These are phyloP conservation scores for Lachnellula hyalina DNA, from an alignment of 2,329 filamentous ascomycete genomes.

Conservation along the genomic window DNA sequence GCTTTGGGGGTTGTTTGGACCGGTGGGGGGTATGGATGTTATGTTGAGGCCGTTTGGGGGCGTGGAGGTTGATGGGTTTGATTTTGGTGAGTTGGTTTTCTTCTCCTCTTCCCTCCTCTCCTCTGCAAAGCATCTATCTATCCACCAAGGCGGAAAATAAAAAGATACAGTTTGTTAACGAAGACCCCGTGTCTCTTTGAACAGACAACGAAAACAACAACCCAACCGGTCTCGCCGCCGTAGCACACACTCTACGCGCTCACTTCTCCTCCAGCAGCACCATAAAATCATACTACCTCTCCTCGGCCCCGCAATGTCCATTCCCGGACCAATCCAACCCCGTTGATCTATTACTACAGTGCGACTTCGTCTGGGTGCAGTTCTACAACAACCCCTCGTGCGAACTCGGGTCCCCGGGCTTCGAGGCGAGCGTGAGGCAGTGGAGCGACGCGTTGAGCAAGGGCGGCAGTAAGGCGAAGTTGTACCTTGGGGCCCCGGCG, in stretches of 20 bases:
- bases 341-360: conserved; percentile 27
- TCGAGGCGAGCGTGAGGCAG: conserved; percentile 25
- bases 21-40: conserved; percentile 18
- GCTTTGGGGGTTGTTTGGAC: conserved; percentile 35
- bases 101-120: neutral
- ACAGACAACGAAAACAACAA: conserved; percentile 33
- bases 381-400: conserved; percentile 39
- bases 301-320: conserved; percentile 37
- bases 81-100: conserved; percentile 26
- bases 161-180: too few species aligned
- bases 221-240: conserved; percentile 25
- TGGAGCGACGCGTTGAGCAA: conserved; percentile 30
- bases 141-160: neutral
- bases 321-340: conserved; percentile 35
- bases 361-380: conserved; percentile 38
- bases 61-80: conserved; percentile 34
- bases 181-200: too few species aligned
- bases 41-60: conserved; percentile 31
- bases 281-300: conserved; percentile 33
- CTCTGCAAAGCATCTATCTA: neutral
- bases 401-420: conserved; percentile 28
- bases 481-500: conserved; percentile 34
- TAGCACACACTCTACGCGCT: conserved; percentile 31
- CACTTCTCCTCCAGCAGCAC: conserved; percentile 10
- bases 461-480: conserved; percentile 16